Evolutionary conservation across 2,329 filamentous ascomycete genomes (phyloP), one percentile per base, ranked within the genome.

Genomic region (Ophidiomyces ophidiicola): DNA sequence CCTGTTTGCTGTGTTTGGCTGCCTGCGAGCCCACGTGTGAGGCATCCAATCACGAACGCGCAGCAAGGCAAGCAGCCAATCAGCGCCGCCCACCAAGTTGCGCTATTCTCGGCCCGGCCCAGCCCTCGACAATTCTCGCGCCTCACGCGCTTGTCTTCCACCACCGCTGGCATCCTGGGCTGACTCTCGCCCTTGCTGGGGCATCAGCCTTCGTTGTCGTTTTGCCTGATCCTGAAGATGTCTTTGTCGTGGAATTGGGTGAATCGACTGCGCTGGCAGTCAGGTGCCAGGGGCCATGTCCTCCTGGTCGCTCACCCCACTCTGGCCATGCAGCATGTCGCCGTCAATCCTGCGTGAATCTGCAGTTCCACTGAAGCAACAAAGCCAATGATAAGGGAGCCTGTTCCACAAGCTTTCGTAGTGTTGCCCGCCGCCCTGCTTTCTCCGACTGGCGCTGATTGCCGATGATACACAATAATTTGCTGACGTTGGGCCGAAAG

Each of bases 11-110:
- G n/a, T 6, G 24, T 26, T n/a, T n/a, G 24, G 6, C 24, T 6
- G 38, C 24, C 20, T 41, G 38, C 32, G 24, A 23, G 26, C 36
- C 38, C 38, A 41, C 38, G 38, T 41, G 34, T 29, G 44, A 41
- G 44, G 44, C 44, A 46, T 43, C 44, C 44, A 46, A 46, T 46
- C 14, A 32, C 21, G 12, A 25, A 21, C 4, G 12, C 4, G 14
- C 17, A 15, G 8, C 15, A 15, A n/a, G 10, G 23, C 6, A 2
- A 14, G n/a, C 35, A 31, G 24, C 44, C 44, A 46, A 44, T 39
- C 24, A 36, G 8, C n/a, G 8, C 7, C 17, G 3, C n/a, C 8
- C 7, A 6, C n/a, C 24, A 8, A 8, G 11, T 6, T 8, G 8
- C 25, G 32, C 39, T 42, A 36, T 21, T 32, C 28, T 25, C 39